Conservation (phyloP, 768 basidiomycete genomes). For the Gymnopilus junonius region DNA sequence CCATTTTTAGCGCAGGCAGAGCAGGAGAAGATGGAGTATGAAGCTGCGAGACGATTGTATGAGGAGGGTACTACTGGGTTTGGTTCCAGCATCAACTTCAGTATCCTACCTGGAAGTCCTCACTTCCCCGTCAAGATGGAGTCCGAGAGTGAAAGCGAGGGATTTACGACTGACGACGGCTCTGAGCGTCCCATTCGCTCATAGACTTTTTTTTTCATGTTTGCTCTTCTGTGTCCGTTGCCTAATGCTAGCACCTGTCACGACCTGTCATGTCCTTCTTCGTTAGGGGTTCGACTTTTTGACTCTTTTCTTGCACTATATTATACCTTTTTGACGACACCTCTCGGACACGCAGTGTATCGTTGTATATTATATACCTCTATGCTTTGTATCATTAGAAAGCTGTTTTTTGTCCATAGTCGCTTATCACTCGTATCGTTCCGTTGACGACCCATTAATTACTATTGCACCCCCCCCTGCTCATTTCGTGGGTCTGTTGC, state of each 20-base stretch:
- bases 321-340: conserved; percentile 33
- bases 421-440: conserved; percentile 16
- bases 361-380: conserved; percentile 27
- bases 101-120: conserved; percentile 74
- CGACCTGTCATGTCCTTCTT: conserved; percentile 35
- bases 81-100: conserved; percentile 80
- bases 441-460: conserved; percentile 23
- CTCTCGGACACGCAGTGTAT: conserved; percentile 22
- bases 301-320: conserved; percentile 23
- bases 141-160: conserved; percentile 74
- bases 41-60: conserved; percentile 82
- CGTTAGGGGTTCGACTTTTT: conserved; percentile 4
- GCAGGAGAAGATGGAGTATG: conserved; percentile 94
- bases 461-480: conserved; percentile 20
- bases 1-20: conserved; percentile 94
- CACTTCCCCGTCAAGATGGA: conserved; percentile 67
- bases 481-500: conserved; percentile 7
- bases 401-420: conserved; percentile 5
- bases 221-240: conserved; percentile 9
- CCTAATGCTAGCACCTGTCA: conserved; percentile 26
- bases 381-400: conserved; percentile 42
- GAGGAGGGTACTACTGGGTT: conserved; percentile 79
- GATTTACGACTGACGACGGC: conserved; percentile 54
- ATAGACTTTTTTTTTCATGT: conserved; percentile 17
- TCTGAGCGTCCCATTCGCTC: conserved; percentile 33